phyloP scores from a whole-genome alignment of 2,329 filamentous ascomycete genomes.

The Cadophora malorum region DNA sequence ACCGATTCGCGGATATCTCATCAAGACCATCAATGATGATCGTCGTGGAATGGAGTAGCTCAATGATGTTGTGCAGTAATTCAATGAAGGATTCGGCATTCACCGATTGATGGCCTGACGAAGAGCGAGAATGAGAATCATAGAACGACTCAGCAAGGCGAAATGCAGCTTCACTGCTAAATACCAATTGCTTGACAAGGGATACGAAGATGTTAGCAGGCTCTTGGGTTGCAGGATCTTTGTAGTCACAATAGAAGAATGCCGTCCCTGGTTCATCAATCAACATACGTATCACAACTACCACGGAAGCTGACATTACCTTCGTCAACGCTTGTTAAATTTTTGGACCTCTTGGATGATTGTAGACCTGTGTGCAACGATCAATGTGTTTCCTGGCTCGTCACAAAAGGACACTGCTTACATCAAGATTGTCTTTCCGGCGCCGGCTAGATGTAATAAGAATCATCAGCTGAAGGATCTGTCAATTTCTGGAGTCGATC shows the following conservation, averaged over 20 bases:
- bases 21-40: background rate
- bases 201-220: background rate
- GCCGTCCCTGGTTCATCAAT: background rate
- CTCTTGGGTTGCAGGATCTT: background rate
- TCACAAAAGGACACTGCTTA: background rate
- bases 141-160: background rate
- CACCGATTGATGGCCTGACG: background rate
- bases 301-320: background rate
- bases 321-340: background rate
- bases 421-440: background rate
- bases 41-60: background rate
- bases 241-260: constrained; percentile 4
- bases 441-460: background rate
- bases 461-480: no score
- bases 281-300: no score
- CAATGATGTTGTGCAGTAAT: background rate
- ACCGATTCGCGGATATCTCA: background rate
- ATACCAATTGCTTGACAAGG: background rate
- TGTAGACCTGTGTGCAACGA: background rate
- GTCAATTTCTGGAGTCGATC: no score
- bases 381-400: background rate
- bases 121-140: background rate
- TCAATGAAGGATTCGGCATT: background rate
- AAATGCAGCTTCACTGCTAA: background rate
- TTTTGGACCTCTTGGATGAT: constrained; percentile 2